Percentiles rank a stretch among this genome's conserved stretches.
These are phyloP conservation scores for Cyanodermella asteris DNA, from an alignment of 2,329 filamentous ascomycete genomes.

Conservation along the genomic window DNA sequence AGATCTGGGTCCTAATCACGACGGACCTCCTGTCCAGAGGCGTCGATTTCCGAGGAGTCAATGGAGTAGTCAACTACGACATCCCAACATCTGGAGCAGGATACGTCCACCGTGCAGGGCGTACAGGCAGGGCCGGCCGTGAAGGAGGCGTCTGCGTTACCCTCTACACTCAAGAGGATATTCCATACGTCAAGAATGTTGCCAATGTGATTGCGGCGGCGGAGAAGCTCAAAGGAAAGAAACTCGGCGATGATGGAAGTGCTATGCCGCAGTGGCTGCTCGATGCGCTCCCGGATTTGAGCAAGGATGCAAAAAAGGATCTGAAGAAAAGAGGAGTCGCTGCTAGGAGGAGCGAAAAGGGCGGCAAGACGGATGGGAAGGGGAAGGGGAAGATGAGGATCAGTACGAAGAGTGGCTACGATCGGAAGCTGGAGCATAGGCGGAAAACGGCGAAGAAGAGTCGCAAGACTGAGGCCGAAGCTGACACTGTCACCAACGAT, in stretches of 20 bases:
- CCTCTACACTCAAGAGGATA: constrained; percentile 87
- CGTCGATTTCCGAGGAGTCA: constrained; percentile 85
- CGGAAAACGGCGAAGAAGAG: constrained; percentile 21
- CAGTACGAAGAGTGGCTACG: constrained; percentile 35
- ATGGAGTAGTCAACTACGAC: constrained; percentile 94
- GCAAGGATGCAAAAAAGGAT: constrained; percentile 63
- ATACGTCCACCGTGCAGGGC: constrained; percentile 83
- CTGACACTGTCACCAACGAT: constrained; percentile 8
- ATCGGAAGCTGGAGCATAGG: constrained; percentile 23
- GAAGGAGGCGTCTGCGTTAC: constrained; percentile 80
- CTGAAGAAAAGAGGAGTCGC: constrained; percentile 67
- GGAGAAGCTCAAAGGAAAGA: constrained; percentile 40
- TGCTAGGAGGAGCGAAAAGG: constrained; percentile 30
- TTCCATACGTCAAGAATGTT: constrained; percentile 71
- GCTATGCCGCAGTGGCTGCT: constrained; percentile 68
- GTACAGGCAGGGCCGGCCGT: constrained; percentile 72
- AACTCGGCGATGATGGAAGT: constrained; percentile 23
- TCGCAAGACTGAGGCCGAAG: constrained; percentile 11
- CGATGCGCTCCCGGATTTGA: constrained; percentile 62
- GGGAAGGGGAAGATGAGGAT: constrained; percentile 40
- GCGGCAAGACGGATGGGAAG: constrained; percentile 16
- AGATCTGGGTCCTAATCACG: constrained; percentile 92
- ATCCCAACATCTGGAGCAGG: constrained; percentile 74
- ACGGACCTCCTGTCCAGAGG: constrained; percentile 84
- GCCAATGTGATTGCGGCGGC: constrained; percentile 78